Base-by-base conservation (phyloP, 2,329 filamentous ascomycete genomes). In the Diplocarpon rosae region DNA sequence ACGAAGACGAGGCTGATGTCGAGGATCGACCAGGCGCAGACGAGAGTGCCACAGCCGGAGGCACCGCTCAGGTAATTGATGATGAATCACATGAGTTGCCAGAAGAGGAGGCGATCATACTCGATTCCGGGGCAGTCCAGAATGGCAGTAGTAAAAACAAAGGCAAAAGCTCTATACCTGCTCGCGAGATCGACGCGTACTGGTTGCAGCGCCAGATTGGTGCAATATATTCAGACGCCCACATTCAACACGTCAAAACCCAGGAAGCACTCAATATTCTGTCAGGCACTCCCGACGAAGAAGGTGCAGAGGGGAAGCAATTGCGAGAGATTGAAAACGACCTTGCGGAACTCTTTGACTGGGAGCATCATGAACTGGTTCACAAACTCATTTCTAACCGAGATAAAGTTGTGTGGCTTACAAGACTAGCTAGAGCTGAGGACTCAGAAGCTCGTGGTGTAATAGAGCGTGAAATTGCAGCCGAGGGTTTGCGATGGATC, bases 261-360 rank as follows among this genome's bases (percentile, higher is more conserved):
- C 78, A 82, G 53, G 76, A 86, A 54, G 89, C 88, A 0, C 72
- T 98, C 43, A 77, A 81, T 30, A 88, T 93, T 38, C 73, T 98
- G 43, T 83, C 85, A 27, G 88, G 85, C 36, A 74, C 83, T 51
- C 73, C 80, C 2, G 83, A 80, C 16, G 76, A 80, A 56, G 82
- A 85, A 40, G 82, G 84, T 44, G 88, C 83, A 13, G 82, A 90
- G 48, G 87, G 93, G 58, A 89, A 85, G 63, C 75, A 85, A 12
- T 70, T 96, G 27, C 81, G 90, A 57, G 90, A 98, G 59, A 89
- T 96, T 45, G 92, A 98, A 60, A 98, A 98, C 63, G 92, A 98
- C 51, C 72, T 98, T 46, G 96, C 96, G 85, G 92, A 95, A 58
- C 75, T 98, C 0, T 96, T 98, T 56, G 92, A 98, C 58, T 98